Evolutionary conservation across 1,284 basidiomycete genomes (phyloP).

Genomic region (Fomitopsis pinicola): DNA sequence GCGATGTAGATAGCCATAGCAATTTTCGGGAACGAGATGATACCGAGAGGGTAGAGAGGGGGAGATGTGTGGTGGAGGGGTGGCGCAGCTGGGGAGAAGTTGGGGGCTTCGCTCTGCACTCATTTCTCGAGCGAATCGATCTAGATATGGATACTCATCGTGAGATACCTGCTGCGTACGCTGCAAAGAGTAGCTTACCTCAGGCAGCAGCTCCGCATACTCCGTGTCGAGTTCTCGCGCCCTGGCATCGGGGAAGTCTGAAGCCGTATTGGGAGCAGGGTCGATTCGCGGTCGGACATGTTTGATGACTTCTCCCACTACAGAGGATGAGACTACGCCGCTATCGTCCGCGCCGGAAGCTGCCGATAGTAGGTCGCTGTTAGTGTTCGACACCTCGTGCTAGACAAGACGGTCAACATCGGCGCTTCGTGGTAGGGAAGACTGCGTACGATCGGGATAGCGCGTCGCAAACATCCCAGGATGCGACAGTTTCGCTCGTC

Average conservation of each 20-base stretch:
- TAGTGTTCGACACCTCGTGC: neutral
- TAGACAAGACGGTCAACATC: neutral
- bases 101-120: neutral
- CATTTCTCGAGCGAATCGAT: neutral
- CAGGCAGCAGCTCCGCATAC: neutral
- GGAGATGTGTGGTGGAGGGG: too few relatives aligned
- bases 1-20: neutral
- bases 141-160: neutral
- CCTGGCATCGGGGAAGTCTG: neutral
- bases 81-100: neutral
- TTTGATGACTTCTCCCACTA: neutral
- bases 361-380: neutral
- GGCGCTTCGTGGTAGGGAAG: neutral
- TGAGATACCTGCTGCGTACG: neutral
- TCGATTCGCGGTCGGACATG: neutral
- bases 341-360: neutral
- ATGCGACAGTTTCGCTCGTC: constrained; percentile 1
- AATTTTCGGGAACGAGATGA: neutral
- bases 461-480: neutral
- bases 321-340: neutral
- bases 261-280: too few relatives aligned
- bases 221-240: neutral
- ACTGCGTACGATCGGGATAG: neutral
- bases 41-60: neutral
- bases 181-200: neutral